Percentiles rank a stretch among this genome's conserved stretches.
Evolutionary conservation across 371 early-diverging fungal genomes (phyloP).

Genomic region (Dipsacomyces acuminosporus): DNA sequence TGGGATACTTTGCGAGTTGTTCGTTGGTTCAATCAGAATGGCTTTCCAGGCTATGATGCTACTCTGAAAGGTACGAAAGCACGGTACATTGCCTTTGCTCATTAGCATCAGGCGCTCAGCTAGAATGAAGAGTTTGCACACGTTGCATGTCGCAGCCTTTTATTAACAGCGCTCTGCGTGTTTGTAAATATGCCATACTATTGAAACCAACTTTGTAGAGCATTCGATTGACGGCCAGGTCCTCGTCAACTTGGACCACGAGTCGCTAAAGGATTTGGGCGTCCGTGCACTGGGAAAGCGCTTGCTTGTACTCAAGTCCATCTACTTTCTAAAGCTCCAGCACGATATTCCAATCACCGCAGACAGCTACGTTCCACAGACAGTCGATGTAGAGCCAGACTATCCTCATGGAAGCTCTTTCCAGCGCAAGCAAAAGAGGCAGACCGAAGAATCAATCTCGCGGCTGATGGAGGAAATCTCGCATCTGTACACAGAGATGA

Average conservation of each 20-base stretch:
- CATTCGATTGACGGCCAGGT: slow-evolving; percentile 88
- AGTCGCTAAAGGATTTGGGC: slow-evolving; percentile 79
- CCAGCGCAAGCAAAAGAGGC: slow-evolving; percentile 40
- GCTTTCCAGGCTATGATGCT: slow-evolving; percentile 47
- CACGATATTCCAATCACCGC: slow-evolving; percentile 76
- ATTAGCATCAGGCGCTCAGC: neutral
- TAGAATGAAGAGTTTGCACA: too few relatives aligned
- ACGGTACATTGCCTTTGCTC: neutral
- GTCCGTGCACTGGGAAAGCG: slow-evolving; percentile 84
- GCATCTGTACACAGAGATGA: slow-evolving; percentile 33
- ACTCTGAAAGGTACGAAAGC: slow-evolving; percentile 31
- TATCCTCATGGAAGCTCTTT: slow-evolving; percentile 30
- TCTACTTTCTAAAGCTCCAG: slow-evolving; percentile 72
- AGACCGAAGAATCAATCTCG: slow-evolving; percentile 33
- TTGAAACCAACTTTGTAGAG: too few relatives aligned
- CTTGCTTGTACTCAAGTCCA: slow-evolving; percentile 75
- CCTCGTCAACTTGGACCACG: slow-evolving; percentile 84
- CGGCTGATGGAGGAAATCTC: slow-evolving; percentile 42
- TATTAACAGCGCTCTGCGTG: too few relatives aligned
- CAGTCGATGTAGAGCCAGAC: slow-evolving; percentile 45
- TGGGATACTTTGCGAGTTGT: slow-evolving; percentile 39
- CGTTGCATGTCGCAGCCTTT: too few relatives aligned
- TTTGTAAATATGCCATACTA: too few relatives aligned
- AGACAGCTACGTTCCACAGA: slow-evolving; percentile 79
- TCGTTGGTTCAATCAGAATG: slow-evolving; percentile 47